These are phyloP conservation scores for Gillenia trifoliata DNA, from an alignment of 306 rosid species.

Conservation along the genomic window DNA sequence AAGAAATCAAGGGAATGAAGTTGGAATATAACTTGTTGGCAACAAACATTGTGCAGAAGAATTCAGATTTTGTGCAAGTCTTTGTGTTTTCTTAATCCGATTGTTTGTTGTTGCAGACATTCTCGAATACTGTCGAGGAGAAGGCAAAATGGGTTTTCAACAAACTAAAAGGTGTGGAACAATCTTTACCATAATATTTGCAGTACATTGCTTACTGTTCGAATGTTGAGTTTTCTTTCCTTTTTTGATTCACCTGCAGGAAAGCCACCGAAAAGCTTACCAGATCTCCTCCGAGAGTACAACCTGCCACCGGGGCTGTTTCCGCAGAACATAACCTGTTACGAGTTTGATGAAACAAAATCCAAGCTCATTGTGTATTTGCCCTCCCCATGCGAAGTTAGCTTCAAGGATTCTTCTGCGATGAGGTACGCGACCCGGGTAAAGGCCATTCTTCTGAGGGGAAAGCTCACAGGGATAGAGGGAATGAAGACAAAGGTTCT, in stretches of 20 bases:
- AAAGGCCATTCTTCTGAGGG: slow-evolving; percentile 69
- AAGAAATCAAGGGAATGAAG: too few relatives aligned
- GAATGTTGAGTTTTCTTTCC: background rate
- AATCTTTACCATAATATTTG: background rate
- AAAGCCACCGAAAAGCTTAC: slow-evolving; percentile 64
- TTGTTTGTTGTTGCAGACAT: slow-evolving; percentile 49
- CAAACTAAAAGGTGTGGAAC: slow-evolving; percentile 74
- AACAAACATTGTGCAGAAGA: background rate
- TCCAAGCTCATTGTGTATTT: slow-evolving; percentile 74
- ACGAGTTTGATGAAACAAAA: slow-evolving; percentile 73
- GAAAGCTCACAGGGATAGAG: slow-evolving; percentile 73
- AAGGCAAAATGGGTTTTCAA: slow-evolving; percentile 97
- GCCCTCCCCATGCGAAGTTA: slow-evolving; percentile 78
- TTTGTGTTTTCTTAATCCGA: background rate
- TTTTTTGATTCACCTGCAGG: slow-evolving; percentile 38
- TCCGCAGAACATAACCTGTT: slow-evolving; percentile 74
- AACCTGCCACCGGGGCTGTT: slow-evolving; percentile 84
- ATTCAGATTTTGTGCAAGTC: background rate
- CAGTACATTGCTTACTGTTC: background rate
- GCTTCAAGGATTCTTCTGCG: slow-evolving; percentile 85
- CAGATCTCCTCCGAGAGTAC: slow-evolving; percentile 89
- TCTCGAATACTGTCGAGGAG: slow-evolving; percentile 87
- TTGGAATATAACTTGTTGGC: background rate
- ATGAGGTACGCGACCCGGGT: slow-evolving; percentile 69
- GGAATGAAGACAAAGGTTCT: slow-evolving; percentile 94